Evolutionary conservation across 768 basidiomycete species (phyloP), one percentile per base, ranked within the genome.

Genomic region (Suillus brevipes): DNA sequence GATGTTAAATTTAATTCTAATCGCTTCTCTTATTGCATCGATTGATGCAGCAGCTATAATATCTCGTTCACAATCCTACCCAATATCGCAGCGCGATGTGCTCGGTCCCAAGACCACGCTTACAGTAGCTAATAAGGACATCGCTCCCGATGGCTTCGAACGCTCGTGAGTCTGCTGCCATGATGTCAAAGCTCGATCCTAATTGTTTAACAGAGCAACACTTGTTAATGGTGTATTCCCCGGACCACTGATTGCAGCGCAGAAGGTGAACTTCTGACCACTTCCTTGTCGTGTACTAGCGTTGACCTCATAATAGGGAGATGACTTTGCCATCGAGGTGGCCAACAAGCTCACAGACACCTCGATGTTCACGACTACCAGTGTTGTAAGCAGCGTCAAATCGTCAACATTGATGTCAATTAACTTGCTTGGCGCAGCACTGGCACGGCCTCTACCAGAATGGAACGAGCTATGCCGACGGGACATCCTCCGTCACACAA

Each of bases 381-480:
- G 80, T 28, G 80, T 87, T 38, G 85, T 86, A 40, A 67, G 83
- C 68, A 36, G 4, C 10, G 47, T 13, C 8, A 31, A 28, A 36
- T 36, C 5, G 10, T 38, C 23, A 20, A 40, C 13, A 3, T 10
- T 12, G 23, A 34, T 63, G 13, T 20, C 47, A 7, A 20, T 55
- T 45, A 7, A 68, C 23, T n/a, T 34, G 23, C 28, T 20, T 10
- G 6, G 62, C 81, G 12, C 16, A 87, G 85, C 85, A 87, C 67
- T 86, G 83, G 84, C 85, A 86, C 68, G 85, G 85, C 1, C 69
- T 86, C 56, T 78, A 73, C 61, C 85, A 86, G 69, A 69, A 71
- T 2, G 63, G 66, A 3, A 79, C 81, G 6, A 82, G 77, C 62
- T 82, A 75, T 72, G 81, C 77, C 0, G 85, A 87, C 60, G 85